A percentile compares a stretch with the other conserved stretches of the same genome.
Conservation (phyloP, 2,329 filamentous ascomycete genomes). For the Diaporthe australafricana region DNA sequence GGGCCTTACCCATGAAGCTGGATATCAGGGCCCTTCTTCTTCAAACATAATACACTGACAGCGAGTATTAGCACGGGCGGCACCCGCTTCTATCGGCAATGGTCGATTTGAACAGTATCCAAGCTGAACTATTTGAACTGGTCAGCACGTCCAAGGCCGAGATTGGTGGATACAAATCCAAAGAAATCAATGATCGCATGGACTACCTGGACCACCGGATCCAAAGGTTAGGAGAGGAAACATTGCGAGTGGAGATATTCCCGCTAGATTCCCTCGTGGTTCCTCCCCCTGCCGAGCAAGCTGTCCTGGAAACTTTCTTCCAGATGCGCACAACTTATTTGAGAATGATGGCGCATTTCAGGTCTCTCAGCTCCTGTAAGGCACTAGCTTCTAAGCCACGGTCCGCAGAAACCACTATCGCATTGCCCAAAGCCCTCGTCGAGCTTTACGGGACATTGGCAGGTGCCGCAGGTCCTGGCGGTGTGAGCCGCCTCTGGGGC, state of each 20-base stretch:
- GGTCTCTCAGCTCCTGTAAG: constrained; percentile 15
- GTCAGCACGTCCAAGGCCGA: not conserved
- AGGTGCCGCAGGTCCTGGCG: not conserved
- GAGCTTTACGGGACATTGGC: not conserved
- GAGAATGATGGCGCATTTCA: constrained; percentile 6
- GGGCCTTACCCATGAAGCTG: not conserved
- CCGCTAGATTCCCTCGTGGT: not conserved
- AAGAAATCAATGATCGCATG: constrained; percentile 8
- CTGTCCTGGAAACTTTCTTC: constrained; percentile 1
- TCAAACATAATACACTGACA: not conserved
- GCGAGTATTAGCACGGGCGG: not conserved
- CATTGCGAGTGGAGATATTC: not conserved
- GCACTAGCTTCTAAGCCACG: not conserved
- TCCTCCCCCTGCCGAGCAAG: not conserved
- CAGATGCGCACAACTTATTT: constrained; percentile 14
- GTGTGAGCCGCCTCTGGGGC: not conserved
- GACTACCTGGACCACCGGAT: constrained; percentile 15
- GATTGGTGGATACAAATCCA: not conserved
- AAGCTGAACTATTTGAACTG: not conserved
- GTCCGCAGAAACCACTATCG: not conserved
- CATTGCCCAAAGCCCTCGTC: constrained; percentile 1
- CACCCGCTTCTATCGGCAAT: not conserved
- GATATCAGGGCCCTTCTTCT: too few relatives aligned
- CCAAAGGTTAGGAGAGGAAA: not conserved
- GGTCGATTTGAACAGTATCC: not conserved